Evolutionary conservation across 805 yeast genomes (phyloP).

Genomic region (Metschnikowia lachancei): DNA sequence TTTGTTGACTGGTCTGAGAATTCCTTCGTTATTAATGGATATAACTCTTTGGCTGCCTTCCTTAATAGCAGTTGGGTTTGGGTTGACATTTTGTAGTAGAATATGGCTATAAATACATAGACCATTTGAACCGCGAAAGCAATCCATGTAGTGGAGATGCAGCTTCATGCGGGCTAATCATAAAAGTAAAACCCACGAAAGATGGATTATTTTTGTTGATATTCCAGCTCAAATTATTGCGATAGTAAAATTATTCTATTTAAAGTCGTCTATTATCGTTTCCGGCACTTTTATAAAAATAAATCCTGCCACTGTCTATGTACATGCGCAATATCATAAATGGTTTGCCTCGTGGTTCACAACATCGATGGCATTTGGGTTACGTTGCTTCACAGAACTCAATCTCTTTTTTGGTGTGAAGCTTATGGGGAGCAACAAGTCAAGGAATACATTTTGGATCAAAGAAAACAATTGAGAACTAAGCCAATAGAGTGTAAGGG

Average conservation of each 20-base stretch:
- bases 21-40: slow-evolving; percentile 27
- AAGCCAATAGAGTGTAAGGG: slow-evolving; percentile 84
- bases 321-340: slow-evolving; percentile 1
- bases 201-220: too few relatives aligned
- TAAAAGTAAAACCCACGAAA: too few relatives aligned
- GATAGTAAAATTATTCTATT: background rate
- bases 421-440: slow-evolving; percentile 58
- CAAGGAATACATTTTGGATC: slow-evolving; percentile 70
- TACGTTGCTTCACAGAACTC: slow-evolving; percentile 18
- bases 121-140: background rate
- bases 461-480: slow-evolving; percentile 78
- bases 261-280: background rate
- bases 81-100: background rate
- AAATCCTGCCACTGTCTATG: background rate
- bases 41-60: slow-evolving; percentile 21
- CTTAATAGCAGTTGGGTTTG: background rate
- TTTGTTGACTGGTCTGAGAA: slow-evolving; percentile 28
- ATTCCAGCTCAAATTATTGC: too few relatives aligned
- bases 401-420: slow-evolving; percentile 45
- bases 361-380: slow-evolving; percentile 16
- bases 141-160: too few relatives aligned
- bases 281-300: too few relatives aligned
- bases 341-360: slow-evolving; percentile 6
- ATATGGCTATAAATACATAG: background rate
- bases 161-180: too few relatives aligned